A percentile compares a stretch with the other conserved stretches of the same genome.
phyloP scores from a whole-genome alignment of 441 rosid species.

The Jatropha multifida region DNA sequence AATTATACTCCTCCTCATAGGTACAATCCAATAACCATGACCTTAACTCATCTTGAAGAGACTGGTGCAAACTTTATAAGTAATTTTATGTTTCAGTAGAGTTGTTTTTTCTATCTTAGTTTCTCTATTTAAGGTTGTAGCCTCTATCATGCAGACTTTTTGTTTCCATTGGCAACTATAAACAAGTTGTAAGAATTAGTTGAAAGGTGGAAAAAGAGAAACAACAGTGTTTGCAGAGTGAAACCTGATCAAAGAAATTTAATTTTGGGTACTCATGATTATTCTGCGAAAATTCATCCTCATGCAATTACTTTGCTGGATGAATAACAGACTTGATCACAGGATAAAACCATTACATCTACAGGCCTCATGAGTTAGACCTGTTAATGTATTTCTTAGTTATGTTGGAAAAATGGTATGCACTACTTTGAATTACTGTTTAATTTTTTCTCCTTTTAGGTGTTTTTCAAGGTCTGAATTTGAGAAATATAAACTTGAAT shows the following conservation, averaged over 20 bases:
- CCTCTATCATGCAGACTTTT: neutral
- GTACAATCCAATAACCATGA: no score
- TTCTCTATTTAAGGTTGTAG: no score
- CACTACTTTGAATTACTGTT: neutral
- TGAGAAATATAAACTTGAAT: neutral
- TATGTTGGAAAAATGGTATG: neutral
- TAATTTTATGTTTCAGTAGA: no score
- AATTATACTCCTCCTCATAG: no score
- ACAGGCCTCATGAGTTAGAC: neutral
- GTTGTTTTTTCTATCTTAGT: no score
- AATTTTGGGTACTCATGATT: neutral
- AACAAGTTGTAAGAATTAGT: neutral
- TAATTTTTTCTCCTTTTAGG: neutral
- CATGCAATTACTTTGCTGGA: neutral
- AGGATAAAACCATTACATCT: neutral
- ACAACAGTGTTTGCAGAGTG: neutral
- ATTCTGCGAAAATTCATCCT: neutral
- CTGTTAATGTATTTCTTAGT: neutral
- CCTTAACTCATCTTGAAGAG: no score
- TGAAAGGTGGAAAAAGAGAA: neutral
- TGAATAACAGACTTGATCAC: neutral
- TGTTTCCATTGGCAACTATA: neutral
- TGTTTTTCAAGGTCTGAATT: neutral
- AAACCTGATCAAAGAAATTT: neutral
- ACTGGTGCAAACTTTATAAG: neutral